Percentiles rank a stretch among this genome's conserved stretches.
Evolutionary conservation across 768 basidiomycete genomes (phyloP).

Genomic region (Russula griseocarnosa): DNA sequence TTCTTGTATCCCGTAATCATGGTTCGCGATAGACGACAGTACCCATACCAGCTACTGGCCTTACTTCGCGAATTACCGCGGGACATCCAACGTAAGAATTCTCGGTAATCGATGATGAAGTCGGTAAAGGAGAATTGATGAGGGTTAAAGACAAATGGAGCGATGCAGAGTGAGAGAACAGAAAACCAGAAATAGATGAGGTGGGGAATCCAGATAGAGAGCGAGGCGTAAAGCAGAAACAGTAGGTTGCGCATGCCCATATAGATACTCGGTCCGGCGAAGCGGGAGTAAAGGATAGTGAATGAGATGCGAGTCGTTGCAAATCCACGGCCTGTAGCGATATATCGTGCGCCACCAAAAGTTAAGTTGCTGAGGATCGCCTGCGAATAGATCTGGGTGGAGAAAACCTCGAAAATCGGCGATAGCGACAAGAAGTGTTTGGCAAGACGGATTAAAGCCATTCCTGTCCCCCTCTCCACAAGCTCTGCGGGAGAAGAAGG

Average conservation of each 20-base stretch:
- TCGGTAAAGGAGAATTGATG: constrained; percentile 97
- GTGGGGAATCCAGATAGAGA: constrained; percentile 90
- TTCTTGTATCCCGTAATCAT: constrained; percentile 99
- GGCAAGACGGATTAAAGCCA: constrained; percentile 86
- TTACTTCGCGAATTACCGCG: constrained; percentile 95
- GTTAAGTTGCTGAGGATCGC: constrained; percentile 95
- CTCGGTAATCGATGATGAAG: constrained; percentile 98
- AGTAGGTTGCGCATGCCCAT: constrained; percentile 94
- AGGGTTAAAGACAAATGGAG: constrained; percentile 99
- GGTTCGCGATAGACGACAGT: constrained; percentile 94
- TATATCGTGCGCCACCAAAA: constrained; percentile 98
- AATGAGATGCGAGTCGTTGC: constrained; percentile 96
- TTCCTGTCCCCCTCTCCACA: constrained; percentile 93
- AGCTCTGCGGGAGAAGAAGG: constrained; percentile 54
- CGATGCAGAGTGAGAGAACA: constrained; percentile 88
- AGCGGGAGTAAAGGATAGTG: constrained; percentile 95
- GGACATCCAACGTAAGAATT: constrained; percentile 99
- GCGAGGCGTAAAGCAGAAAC: constrained; percentile 83
- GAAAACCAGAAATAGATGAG: constrained; percentile 99
- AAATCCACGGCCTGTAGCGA: constrained; percentile 98
- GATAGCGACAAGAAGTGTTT: constrained; percentile 98
- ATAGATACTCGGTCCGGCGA: constrained; percentile 99
- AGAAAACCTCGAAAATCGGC: constrained; percentile 98
- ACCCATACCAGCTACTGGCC: constrained; percentile 98
- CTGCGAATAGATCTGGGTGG: constrained; percentile 96